Evolutionary conservation across 2,329 filamentous ascomycete genomes (phyloP), one percentile per base, ranked within the genome.

Genomic region (Lasiodiplodia hormozganensis): DNA sequence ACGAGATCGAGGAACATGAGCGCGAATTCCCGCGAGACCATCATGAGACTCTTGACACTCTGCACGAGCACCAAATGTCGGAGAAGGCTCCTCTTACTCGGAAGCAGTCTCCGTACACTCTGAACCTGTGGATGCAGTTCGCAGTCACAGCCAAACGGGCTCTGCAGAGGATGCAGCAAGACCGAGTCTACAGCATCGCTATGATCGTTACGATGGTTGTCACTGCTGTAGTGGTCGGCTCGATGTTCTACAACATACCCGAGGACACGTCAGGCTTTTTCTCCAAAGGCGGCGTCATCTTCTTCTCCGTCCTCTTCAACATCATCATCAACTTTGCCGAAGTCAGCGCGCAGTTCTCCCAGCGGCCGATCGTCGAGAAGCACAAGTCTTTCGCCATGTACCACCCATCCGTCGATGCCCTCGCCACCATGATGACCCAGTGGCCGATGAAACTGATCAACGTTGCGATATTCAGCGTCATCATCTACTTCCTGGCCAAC

Each of bases 361-460:
- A 97, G 86, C 90, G 94, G 43, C 91, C 92, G 0, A 97, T 97
- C 74, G 92, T 97, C 69, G 93, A 97, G 76, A 97, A 97, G 78
- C 94, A 97, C 74, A 82, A 86, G 68, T 89, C 91, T 68, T 97
- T 97, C 77, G 93, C 93, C 28, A 85, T 97, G 21, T 97, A 97
- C 75, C 94, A 97, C 75, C 93, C 94, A 0, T 94, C 91, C 12
- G 91, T 93, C 18, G 94, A 97, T 84, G 92, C 93, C 18, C 85
- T 93, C 69, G 89, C 92, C 0, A 96, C 92, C 11, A 96, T 97
- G 91, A 80, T 97, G 40, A 91, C 88, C 70, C 94, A 97, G 74
- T 81, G 96, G 80, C 94, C 94, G 0, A 93, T 93, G 80, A 97
- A 96, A 79, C 80, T 96, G 8, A 47, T 80, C 18, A 94, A 94